Evolutionary conservation across 2,329 filamentous ascomycete genomes (phyloP).

Genomic region (Teratosphaeria viscida): DNA sequence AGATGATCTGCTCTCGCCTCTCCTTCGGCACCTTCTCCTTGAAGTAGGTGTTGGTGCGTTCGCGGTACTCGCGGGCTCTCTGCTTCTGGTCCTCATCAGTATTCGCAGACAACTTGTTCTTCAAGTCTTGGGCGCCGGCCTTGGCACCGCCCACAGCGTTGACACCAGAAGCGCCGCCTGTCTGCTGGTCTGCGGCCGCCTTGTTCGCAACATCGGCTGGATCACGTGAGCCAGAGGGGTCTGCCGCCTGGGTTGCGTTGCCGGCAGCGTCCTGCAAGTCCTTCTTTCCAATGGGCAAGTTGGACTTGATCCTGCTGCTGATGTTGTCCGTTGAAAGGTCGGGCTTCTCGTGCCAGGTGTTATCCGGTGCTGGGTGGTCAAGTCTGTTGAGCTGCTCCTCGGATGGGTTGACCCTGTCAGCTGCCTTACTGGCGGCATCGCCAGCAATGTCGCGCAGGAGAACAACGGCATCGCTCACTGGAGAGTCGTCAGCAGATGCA

Average conservation of each 20-base stretch:
- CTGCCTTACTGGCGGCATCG: conserved; percentile 74
- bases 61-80: conserved; percentile 31
- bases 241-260: conserved; percentile 47
- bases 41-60: conserved; percentile 61
- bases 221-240: conserved; percentile 46
- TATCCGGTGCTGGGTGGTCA: conserved; percentile 76
- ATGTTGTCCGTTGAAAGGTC: conserved; percentile 52
- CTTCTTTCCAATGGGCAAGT: conserved; percentile 43
- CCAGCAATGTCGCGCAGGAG: conserved; percentile 84
- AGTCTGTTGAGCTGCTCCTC: conserved; percentile 68
- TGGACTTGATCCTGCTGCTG: conserved; percentile 55
- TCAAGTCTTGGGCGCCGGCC: conserved; percentile 37
- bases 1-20: conserved; percentile 83
- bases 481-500: conserved; percentile 10
- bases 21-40: conserved; percentile 82
- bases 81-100: conserved; percentile 52
- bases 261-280: conserved; percentile 52
- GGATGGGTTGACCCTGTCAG: conserved; percentile 62
- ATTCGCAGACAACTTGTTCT: conserved; percentile 49
- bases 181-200: conserved; percentile 43
- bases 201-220: conserved; percentile 44
- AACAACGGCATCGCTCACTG: conserved; percentile 66
- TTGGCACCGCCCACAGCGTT: conserved; percentile 43
- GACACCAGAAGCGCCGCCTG: conserved; percentile 34
- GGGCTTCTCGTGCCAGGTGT: conserved; percentile 59